These are phyloP conservation scores for Fusarium sp. DNA, from an alignment of 2,329 filamentous ascomycete genomes.

Conservation along the genomic window DNA sequence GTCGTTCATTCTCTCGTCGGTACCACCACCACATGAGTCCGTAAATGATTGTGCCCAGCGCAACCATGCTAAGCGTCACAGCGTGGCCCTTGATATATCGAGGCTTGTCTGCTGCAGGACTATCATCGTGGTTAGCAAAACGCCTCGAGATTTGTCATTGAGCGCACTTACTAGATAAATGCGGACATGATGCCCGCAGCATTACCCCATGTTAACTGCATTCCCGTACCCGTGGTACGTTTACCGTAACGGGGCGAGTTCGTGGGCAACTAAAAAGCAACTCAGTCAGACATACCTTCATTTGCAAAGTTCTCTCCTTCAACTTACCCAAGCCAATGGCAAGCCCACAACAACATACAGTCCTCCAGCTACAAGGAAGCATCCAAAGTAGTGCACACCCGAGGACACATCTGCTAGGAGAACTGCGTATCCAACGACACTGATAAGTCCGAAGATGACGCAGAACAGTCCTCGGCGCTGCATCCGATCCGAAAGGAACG, in stretches of 20 bases:
- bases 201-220: slow-evolving; percentile 81
- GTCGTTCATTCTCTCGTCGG: slow-evolving; percentile 62
- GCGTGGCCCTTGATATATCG: slow-evolving; percentile 75
- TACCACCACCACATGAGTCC: slow-evolving; percentile 70
- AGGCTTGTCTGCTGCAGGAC: slow-evolving; percentile 64
- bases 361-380: slow-evolving; percentile 82
- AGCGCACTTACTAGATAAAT: slow-evolving; percentile 68
- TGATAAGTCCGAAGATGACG: slow-evolving; percentile 73
- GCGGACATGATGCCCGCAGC: slow-evolving; percentile 80
- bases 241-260: slow-evolving; percentile 84
- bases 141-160: neutral
- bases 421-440: slow-evolving; percentile 78
- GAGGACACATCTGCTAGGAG: slow-evolving; percentile 72
- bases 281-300: slow-evolving; percentile 3
- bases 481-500: slow-evolving; percentile 76
- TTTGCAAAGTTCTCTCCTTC: neutral
- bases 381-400: slow-evolving; percentile 80
- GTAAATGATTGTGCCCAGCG: slow-evolving; percentile 67
- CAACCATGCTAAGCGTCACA: slow-evolving; percentile 72
- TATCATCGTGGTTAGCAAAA: slow-evolving; percentile 47
- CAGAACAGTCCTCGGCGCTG: slow-evolving; percentile 77
- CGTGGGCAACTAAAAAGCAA: slow-evolving; percentile 64
- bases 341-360: slow-evolving; percentile 74
- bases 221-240: slow-evolving; percentile 78
- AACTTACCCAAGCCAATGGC: slow-evolving; percentile 67